Percentiles rank a stretch among this genome's conserved stretches.
These are phyloP conservation scores for Phytophthora fragariae DNA, from an alignment of 352 stramenopile genomes.

Conservation along the genomic window DNA sequence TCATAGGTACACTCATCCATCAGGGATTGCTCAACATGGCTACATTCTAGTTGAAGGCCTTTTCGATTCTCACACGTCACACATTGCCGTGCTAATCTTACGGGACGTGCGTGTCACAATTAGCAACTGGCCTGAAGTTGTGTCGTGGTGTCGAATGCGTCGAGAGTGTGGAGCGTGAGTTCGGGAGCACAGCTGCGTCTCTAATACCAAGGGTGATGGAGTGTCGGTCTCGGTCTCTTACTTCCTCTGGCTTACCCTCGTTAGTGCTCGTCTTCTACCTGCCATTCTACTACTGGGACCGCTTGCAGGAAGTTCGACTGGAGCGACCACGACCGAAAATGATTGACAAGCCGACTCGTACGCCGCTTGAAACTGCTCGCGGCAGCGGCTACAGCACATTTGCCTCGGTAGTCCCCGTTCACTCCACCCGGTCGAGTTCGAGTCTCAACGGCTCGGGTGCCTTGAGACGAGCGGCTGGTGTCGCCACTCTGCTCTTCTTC, in stretches of 20 bases:
- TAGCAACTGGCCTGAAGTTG: slow-evolving; percentile 1
- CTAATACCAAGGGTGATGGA: not conserved
- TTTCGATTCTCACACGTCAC: slow-evolving; percentile 4
- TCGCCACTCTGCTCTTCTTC: slow-evolving; percentile 23
- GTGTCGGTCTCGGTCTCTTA: slow-evolving; percentile 21
- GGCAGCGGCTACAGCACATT: slow-evolving; percentile 18
- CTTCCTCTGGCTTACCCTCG: slow-evolving; percentile 6
- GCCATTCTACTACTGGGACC: slow-evolving; percentile 27
- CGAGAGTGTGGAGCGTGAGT: slow-evolving; percentile 16
- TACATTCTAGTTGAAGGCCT: not conserved
- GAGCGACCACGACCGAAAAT: slow-evolving; percentile 5
- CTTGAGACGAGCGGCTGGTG: slow-evolving; percentile 9
- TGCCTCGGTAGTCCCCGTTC: not conserved
- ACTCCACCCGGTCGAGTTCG: not conserved
- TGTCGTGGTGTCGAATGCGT: slow-evolving; percentile 24
- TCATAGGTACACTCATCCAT: slow-evolving; percentile 21
- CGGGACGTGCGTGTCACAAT: slow-evolving; percentile 2
- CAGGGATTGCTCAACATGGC: slow-evolving; percentile 6
- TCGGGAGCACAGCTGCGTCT: not conserved
- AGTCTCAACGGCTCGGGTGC: not conserved
- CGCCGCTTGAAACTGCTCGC: slow-evolving; percentile 4
- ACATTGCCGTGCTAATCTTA: slow-evolving; percentile 3
- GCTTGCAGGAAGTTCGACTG: slow-evolving; percentile 7
- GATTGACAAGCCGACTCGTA: slow-evolving; percentile 10
- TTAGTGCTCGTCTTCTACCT: slow-evolving; percentile 7